A percentile compares a stretch with the other conserved stretches of the same genome.
These are phyloP conservation scores for Boletus hoseneyae DNA, from an alignment of 1,284 basidiomycete genomes.

Conservation along the genomic window DNA sequence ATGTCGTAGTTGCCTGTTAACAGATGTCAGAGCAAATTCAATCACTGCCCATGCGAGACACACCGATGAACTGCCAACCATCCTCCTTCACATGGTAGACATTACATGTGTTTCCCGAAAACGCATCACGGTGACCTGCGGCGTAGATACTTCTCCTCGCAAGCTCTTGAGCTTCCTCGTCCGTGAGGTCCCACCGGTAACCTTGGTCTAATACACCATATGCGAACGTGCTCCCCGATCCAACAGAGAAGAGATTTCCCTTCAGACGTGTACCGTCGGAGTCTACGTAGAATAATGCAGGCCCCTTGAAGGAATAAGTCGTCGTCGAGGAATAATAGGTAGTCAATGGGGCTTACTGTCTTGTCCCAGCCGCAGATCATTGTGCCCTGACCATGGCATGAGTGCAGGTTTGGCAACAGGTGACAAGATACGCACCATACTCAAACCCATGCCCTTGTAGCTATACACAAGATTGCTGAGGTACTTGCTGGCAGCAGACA, in stretches of 20 bases:
- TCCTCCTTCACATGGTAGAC: constrained; percentile 94
- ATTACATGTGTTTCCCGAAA: constrained; percentile 96
- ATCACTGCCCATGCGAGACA: constrained; percentile 23
- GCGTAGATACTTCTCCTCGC: constrained; percentile 95
- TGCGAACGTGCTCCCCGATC: constrained; percentile 97
- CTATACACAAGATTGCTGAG: constrained; percentile 96
- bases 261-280: constrained; percentile 95
- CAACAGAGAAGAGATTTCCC: constrained; percentile 97
- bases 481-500: constrained; percentile 97
- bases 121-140: constrained; percentile 96
- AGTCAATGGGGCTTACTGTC: constrained; percentile 57
- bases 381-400: constrained; percentile 65
- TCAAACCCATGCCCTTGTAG: constrained; percentile 99
- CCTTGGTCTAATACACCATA: constrained; percentile 98
- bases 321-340: neutral
- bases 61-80: constrained; percentile 92
- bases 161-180: constrained; percentile 94
- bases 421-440: constrained; percentile 70
- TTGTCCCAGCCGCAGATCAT: constrained; percentile 99
- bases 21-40: constrained; percentile 12
- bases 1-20: constrained; percentile 78
- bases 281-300: constrained; percentile 98
- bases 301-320: constrained; percentile 54
- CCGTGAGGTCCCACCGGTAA: constrained; percentile 91
- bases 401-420: constrained; percentile 1